Percentiles rank a stretch among this genome's conserved stretches.
phyloP scores from a whole-genome alignment of 1,139 yeast species.

The Saccharomycopsis hybrid region DNA sequence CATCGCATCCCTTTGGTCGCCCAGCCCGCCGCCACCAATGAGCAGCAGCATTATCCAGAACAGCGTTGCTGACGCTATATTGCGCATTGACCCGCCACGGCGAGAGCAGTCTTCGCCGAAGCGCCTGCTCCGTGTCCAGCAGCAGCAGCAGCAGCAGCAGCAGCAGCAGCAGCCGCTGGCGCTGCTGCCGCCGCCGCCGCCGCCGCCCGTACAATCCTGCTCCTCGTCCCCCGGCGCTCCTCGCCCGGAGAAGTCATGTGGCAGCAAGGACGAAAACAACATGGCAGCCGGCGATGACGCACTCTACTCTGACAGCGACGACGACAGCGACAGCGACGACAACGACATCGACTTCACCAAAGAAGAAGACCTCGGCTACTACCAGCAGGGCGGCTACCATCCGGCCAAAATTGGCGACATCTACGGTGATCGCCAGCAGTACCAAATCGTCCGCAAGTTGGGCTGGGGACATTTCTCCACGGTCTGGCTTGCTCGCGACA shows the following conservation, averaged over 20 bases:
- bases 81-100: background rate
- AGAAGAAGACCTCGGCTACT: slow-evolving; percentile 65
- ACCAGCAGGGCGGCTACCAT: slow-evolving; percentile 72
- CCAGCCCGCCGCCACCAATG: too few relatives aligned
- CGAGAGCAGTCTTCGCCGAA: background rate
- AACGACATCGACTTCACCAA: slow-evolving; percentile 40
- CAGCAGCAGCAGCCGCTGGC: too few relatives aligned
- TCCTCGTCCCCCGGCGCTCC: background rate
- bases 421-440: slow-evolving; percentile 49
- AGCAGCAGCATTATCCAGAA: slow-evolving; percentile 12
- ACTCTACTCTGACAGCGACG: slow-evolving; percentile 1
- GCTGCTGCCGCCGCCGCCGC: too few relatives aligned
- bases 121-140: too few relatives aligned
- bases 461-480: slow-evolving; percentile 86
- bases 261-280: background rate
- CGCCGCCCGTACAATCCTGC: too few relatives aligned
- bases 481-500: slow-evolving; percentile 61
- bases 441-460: slow-evolving; percentile 58
- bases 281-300: background rate
- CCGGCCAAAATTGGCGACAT: slow-evolving; percentile 69
- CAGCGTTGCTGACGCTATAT: slow-evolving; percentile 11
- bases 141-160: too few relatives aligned
- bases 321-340: slow-evolving; percentile 20
- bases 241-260: background rate
- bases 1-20: too few relatives aligned